Evolutionary conservation across 768 basidiomycete species (phyloP).

Genomic region (Sarcodon aspratus): DNA sequence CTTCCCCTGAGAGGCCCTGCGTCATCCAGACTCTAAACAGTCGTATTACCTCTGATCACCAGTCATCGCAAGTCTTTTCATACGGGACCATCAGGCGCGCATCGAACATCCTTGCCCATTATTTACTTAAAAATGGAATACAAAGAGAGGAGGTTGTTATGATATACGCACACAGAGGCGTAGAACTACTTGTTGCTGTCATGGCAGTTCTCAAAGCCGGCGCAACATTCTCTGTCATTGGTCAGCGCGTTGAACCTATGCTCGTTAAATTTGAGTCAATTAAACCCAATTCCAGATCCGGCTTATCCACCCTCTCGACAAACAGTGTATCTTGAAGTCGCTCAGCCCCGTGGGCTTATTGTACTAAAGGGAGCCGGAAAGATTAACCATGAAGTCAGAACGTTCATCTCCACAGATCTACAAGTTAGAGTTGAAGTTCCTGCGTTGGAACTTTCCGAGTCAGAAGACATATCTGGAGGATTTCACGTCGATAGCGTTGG

Average conservation of each 20-base stretch:
- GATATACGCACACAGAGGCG: constrained; percentile 93
- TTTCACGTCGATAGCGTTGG: constrained; percentile 15
- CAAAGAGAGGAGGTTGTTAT: constrained; percentile 94
- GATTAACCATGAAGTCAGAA: constrained; percentile 70
- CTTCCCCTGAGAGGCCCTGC: constrained; percentile 74
- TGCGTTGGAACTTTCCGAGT: constrained; percentile 62
- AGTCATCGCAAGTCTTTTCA: constrained; percentile 52
- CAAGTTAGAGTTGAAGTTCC: constrained; percentile 87
- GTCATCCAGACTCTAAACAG: constrained; percentile 61
- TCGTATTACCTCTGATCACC: constrained; percentile 21
- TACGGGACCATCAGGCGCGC: constrained; percentile 78
- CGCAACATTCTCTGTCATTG: constrained; percentile 94
- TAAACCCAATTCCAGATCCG: constrained; percentile 48
- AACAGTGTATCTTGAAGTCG: constrained; percentile 86
- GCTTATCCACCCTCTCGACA: constrained; percentile 93
- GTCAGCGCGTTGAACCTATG: constrained; percentile 30
- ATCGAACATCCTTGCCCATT: constrained; percentile 83
- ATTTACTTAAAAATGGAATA: constrained; percentile 76
- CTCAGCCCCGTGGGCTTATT: constrained; percentile 83
- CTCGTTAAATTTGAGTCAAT: constrained; percentile 1
- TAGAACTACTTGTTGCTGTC: constrained; percentile 93
- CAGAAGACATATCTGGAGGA: constrained; percentile 62
- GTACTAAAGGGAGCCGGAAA: constrained; percentile 84
- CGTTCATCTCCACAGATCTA: constrained; percentile 69
- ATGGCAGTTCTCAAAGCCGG: constrained; percentile 96